These are phyloP conservation scores for Vachellia collinsii DNA, from an alignment of 306 rosid species.

Conservation along the genomic window DNA sequence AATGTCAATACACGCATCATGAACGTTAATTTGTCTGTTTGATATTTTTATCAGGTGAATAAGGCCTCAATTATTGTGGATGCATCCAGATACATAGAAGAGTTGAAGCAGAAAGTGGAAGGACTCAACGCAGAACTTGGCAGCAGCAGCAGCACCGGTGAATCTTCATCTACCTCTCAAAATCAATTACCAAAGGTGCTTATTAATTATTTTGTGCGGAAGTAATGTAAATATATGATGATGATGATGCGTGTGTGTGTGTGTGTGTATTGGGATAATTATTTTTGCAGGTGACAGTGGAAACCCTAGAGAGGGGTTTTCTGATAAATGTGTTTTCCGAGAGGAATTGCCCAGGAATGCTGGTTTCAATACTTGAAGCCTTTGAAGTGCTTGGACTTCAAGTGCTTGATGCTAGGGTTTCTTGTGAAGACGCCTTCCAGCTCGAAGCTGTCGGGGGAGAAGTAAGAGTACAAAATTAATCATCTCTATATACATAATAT, in stretches of 20 bases:
- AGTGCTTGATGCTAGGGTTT: conserved; percentile 89
- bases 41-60: conserved; percentile 51
- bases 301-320: conserved; percentile 73
- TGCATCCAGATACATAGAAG: conserved; percentile 71
- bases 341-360: conserved; percentile 71
- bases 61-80: conserved; percentile 77
- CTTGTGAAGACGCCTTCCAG: conserved; percentile 82
- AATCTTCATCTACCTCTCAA: conserved; percentile 43
- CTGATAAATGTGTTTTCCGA: conserved; percentile 68
- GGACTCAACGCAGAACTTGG: conserved; percentile 55
- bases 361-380: conserved; percentile 71
- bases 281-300: conserved; percentile 68
- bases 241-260: background rate
- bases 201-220: background rate
- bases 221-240: too few relatives aligned
- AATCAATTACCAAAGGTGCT: conserved; percentile 57
- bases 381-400: conserved; percentile 81
- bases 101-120: conserved; percentile 71
- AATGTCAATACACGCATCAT: background rate
- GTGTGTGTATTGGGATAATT: background rate
- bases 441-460: conserved; percentile 84
- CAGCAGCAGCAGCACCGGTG: conserved; percentile 4
- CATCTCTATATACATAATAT: background rate
- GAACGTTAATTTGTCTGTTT: background rate
- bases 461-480: conserved; percentile 45